Conservation (phyloP, 177 flowering plant species). For the Vitis hybrid region DNA sequence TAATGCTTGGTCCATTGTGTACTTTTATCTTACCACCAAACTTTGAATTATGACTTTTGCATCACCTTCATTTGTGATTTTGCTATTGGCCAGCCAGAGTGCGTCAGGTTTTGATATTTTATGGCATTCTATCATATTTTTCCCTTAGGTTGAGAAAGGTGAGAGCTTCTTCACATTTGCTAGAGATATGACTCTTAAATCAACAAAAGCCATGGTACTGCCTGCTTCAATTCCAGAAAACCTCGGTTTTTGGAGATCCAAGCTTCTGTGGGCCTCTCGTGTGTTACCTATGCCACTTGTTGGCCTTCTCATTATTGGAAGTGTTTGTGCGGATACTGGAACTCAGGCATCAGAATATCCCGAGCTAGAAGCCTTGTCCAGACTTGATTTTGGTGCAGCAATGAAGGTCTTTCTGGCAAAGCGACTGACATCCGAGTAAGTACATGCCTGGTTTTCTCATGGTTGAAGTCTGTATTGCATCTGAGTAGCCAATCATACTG, state of each 20-base stretch:
- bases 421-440: conserved; percentile 89
- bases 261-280: conserved; percentile 92
- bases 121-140: background rate
- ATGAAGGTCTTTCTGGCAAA: conserved; percentile 90
- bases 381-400: conserved; percentile 89
- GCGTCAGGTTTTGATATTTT: background rate
- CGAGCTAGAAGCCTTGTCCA: conserved; percentile 80
- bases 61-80: no score
- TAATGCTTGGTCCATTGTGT: no score
- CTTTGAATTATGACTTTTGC: background rate
- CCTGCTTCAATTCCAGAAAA: conserved; percentile 57
- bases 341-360: conserved; percentile 61
- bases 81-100: no score
- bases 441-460: background rate
- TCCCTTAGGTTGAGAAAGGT: conserved; percentile 74
- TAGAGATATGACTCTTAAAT: conserved; percentile 82
- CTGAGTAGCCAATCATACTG: background rate
- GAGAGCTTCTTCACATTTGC: conserved; percentile 92
- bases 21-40: background rate
- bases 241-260: conserved; percentile 90
- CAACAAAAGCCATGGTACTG: conserved; percentile 78
- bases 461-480: no score
- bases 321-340: conserved; percentile 68
- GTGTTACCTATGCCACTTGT: conserved; percentile 96
- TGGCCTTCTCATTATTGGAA: conserved; percentile 81